These are phyloP conservation scores for Zhuliangozyma blackwelliae DNA, from an alignment of 1,139 yeast species.

Conservation along the genomic window DNA sequence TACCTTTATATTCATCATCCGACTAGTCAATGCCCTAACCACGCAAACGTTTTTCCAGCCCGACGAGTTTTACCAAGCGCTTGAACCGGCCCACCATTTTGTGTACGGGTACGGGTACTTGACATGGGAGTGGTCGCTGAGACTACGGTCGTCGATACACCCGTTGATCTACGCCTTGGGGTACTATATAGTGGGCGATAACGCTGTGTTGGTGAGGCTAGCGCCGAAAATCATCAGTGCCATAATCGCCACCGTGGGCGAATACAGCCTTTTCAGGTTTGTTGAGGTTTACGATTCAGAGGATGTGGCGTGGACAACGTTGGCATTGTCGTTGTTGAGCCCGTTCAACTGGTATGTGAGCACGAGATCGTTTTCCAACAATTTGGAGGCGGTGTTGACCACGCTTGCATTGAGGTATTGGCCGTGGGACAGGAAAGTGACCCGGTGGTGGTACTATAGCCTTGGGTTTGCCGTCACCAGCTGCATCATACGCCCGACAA, in stretches of 20 bases:
- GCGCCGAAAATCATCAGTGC: slow-evolving; percentile 72
- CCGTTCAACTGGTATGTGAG: slow-evolving; percentile 81
- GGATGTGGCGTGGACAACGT: slow-evolving; percentile 42
- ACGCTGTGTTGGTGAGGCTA: slow-evolving; percentile 11
- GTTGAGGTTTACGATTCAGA: slow-evolving; percentile 34
- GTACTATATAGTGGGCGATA: slow-evolving; percentile 20
- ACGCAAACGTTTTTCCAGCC: slow-evolving; percentile 85
- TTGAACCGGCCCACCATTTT: slow-evolving; percentile 83
- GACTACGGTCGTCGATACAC: slow-evolving; percentile 72
- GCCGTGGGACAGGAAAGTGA: slow-evolving; percentile 50
- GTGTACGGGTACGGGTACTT: slow-evolving; percentile 78
- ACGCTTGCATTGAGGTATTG: slow-evolving; percentile 67
- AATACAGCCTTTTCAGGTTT: slow-evolving; percentile 52
- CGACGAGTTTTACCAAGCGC: slow-evolving; percentile 89
- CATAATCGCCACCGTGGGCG: slow-evolving; percentile 67
- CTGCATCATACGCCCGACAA: slow-evolving; percentile 80
- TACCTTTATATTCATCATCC: slow-evolving; percentile 7
- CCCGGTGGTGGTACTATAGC: slow-evolving; percentile 17
- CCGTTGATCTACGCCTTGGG: slow-evolving; percentile 64
- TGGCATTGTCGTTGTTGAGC: slow-evolving; percentile 56
- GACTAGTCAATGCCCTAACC: slow-evolving; percentile 56
- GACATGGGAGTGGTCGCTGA: slow-evolving; percentile 93
- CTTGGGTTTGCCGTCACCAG: slow-evolving; percentile 48
- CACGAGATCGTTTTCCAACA: slow-evolving; percentile 84
- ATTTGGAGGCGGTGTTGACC: slow-evolving; percentile 72